Base-by-base conservation (phyloP, 495 filamentous ascomycete species). In the Cercophora newfieldiana region DNA sequence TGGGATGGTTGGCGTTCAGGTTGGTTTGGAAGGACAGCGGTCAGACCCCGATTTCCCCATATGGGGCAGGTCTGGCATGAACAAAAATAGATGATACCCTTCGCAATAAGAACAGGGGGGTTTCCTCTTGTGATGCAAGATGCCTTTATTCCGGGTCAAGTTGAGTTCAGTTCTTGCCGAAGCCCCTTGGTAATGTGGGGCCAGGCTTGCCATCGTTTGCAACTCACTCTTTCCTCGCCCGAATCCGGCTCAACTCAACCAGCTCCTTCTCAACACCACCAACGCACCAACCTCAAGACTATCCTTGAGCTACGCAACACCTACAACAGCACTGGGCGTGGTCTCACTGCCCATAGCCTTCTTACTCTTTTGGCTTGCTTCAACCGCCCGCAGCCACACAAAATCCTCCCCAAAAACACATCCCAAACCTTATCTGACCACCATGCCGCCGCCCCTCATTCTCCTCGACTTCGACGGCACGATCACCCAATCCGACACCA, bases 401-500 rank as follows among this genome's bases (percentile, higher is more conserved):
- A 69, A 26, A 26, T 21, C 59, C 22, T 56, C n/a, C 44, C 33
- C 37, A 26, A 37, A 18, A 62, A 54, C 18, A 54, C 12, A 25
- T 47, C 58, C n/a, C n/a, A n/a, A 60, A 47, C 58, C 33, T 44
- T 8, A 33, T 58, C 29, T 22, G 10, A 37, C 37, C 49, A 57
- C 18, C 29, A 28, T 49, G 26, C 49, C 55, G 26, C 55, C 48
- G 21, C 72, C 63, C 29, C 76, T 82, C 68, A 68, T 83, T 65
- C 72, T 83, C 65, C 69, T 83, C 0, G 81, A 83, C 66, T 83
- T 83, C 57, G 81, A 83, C 72, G 79, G 78, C 57, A 83, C 81
- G 29, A 81, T 83, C 68, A 83, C 81, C 28, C 65, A 64, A 2
- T n/a, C 55, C 14, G 75, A 78, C 67, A 73, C 75, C 25, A 68